Conservation (phyloP, 345 rosid genomes). For the Aquilaria malaccensis region DNA sequence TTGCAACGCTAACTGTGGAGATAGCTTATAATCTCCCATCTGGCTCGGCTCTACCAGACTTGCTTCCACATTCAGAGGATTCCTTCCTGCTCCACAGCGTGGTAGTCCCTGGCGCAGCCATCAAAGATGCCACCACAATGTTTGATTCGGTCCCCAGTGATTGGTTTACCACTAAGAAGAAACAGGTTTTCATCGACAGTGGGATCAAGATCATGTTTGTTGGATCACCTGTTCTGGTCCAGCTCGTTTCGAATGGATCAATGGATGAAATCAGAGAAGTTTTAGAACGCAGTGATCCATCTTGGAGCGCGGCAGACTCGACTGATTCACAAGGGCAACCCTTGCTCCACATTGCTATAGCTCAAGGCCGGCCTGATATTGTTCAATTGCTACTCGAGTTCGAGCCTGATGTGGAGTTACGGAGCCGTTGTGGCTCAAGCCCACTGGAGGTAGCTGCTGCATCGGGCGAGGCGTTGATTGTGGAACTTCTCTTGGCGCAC, state of each 20-base stretch:
- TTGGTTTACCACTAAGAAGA: slow-evolving; percentile 55
- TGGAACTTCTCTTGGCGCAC: slow-evolving; percentile 49
- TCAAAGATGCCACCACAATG: slow-evolving; percentile 28
- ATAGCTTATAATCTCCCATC: slow-evolving; percentile 33
- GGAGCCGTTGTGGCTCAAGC: slow-evolving; percentile 28
- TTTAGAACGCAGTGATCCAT: slow-evolving; percentile 41
- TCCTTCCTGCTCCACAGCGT: slow-evolving; percentile 52
- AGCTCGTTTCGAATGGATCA: slow-evolving; percentile 36
- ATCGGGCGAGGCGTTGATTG: slow-evolving; percentile 42
- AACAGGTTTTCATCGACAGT: slow-evolving; percentile 56
- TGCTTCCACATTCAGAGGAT: slow-evolving; percentile 36
- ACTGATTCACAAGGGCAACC: slow-evolving; percentile 34
- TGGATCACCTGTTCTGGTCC: slow-evolving; percentile 43
- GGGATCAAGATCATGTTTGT: slow-evolving; percentile 52
- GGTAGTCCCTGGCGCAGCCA: slow-evolving; percentile 54
- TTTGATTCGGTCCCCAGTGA: slow-evolving; percentile 43
- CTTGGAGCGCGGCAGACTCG: slow-evolving; percentile 38
- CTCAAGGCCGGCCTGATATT: slow-evolving; percentile 40
- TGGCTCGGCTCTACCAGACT: slow-evolving; percentile 28
- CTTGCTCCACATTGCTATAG: slow-evolving; percentile 50
- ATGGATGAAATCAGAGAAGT: slow-evolving; percentile 60
- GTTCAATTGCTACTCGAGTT: slow-evolving; percentile 56
- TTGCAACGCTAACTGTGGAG: slow-evolving; percentile 34
- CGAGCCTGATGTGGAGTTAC: slow-evolving; percentile 35
- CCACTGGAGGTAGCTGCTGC: slow-evolving; percentile 48